Percentiles rank a stretch among this genome's conserved stretches.
phyloP scores from a whole-genome alignment of 331 rosid species.

The Rhamnella rubrinervis region DNA sequence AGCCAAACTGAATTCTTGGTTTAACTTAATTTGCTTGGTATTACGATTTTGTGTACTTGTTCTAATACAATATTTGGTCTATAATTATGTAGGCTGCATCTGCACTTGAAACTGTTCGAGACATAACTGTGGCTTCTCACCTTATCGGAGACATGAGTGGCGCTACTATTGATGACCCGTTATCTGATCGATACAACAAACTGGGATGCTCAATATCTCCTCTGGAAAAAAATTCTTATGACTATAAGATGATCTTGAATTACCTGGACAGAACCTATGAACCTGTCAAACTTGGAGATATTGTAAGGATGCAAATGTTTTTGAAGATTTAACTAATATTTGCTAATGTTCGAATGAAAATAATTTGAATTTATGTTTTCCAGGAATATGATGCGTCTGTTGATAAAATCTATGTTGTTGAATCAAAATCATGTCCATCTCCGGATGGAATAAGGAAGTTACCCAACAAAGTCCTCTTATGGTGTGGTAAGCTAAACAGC shows the following conservation, averaged over 20 bases:
- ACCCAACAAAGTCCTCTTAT: slow-evolving; percentile 77
- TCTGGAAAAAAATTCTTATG: slow-evolving; percentile 52
- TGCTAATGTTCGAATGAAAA: not conserved
- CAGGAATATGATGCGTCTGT: slow-evolving; percentile 71
- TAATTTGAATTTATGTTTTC: not conserved
- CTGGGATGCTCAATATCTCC: slow-evolving; percentile 66
- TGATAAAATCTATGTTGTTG: slow-evolving; percentile 58
- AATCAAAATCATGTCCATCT: slow-evolving; percentile 50
- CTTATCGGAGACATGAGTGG: slow-evolving; percentile 75
- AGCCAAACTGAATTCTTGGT: slow-evolving; percentile 13
- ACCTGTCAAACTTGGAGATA: slow-evolving; percentile 71
- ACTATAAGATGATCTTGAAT: slow-evolving; percentile 71
- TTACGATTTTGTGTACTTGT: not conserved
- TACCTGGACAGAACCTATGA: slow-evolving; percentile 77
- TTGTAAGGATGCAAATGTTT: slow-evolving; percentile 33
- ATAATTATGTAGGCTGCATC: slow-evolving; percentile 58
- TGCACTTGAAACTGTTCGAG: slow-evolving; percentile 56
- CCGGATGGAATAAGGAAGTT: slow-evolving; percentile 62
- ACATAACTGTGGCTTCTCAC: slow-evolving; percentile 65
- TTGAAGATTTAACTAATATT: not conserved
- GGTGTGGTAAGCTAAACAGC: slow-evolving; percentile 67
- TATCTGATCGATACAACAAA: slow-evolving; percentile 59
- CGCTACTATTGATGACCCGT: slow-evolving; percentile 65
- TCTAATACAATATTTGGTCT: not conserved
- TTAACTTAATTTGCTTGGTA: not conserved